These are phyloP conservation scores for Metarhizium rileyi DNA, from an alignment of 2,329 filamentous ascomycete species.

Conservation along the genomic window DNA sequence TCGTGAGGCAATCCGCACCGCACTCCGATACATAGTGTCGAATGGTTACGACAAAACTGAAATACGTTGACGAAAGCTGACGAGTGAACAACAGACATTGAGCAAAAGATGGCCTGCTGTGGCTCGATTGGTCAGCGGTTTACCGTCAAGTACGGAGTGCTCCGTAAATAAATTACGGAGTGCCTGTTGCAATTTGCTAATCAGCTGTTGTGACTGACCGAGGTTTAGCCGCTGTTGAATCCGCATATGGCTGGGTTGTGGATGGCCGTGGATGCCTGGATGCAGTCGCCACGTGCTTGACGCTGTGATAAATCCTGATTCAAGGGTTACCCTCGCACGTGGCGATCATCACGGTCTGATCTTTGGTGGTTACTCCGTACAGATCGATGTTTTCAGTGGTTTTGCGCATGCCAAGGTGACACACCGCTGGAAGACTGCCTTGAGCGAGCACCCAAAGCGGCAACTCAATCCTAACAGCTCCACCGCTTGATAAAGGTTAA, in stretches of 20 bases:
- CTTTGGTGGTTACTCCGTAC: background rate
- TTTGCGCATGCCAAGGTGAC: background rate
- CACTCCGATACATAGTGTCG: constrained; percentile 41
- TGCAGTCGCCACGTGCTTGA: constrained; percentile 3
- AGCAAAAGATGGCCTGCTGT: background rate
- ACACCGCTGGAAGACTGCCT: background rate
- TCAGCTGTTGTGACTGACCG: background rate
- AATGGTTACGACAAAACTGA: background rate
- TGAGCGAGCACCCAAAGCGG: background rate
- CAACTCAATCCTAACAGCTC: background rate
- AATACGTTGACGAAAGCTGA: constrained; percentile 5
- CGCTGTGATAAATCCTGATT: background rate
- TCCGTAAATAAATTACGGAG: too few species aligned
- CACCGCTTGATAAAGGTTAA: background rate
- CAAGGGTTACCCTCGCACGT: background rate
- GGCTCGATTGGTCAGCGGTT: constrained; percentile 7
- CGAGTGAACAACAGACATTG: too few species aligned
- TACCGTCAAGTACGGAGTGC: too few species aligned
- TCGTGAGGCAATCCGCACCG: constrained; percentile 37
- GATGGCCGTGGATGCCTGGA: background rate
- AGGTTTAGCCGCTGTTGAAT: background rate
- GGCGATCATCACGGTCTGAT: too few species aligned
- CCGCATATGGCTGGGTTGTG: background rate
- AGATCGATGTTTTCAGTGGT: background rate
- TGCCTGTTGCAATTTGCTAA: too few species aligned